Percentiles rank a stretch among this genome's conserved stretches.
phyloP scores from a whole-genome alignment of 1,284 basidiomycete species.

The Athelia psychrophila region DNA sequence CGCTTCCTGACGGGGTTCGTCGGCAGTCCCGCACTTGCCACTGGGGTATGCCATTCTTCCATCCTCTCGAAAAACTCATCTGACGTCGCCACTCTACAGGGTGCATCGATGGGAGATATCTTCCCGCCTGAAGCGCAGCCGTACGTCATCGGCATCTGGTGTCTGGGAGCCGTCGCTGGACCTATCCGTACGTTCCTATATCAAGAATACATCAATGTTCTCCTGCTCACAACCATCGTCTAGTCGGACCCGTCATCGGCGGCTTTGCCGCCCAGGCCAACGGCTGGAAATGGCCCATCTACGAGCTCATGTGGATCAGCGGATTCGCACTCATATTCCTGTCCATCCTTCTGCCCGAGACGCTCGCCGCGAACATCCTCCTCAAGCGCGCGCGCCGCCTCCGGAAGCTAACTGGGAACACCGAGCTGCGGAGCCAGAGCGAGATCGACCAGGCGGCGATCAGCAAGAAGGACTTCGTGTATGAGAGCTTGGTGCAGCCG shows the following conservation, averaged over 20 bases:
- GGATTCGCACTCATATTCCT: slow-evolving; percentile 34
- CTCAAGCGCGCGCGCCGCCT: slow-evolving; percentile 24
- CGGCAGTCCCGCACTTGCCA: slow-evolving; percentile 33
- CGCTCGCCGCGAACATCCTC: slow-evolving; percentile 41
- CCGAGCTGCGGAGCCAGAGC: slow-evolving; percentile 19
- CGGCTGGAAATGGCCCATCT: slow-evolving; percentile 52
- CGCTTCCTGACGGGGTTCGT: slow-evolving; percentile 64
- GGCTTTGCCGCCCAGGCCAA: slow-evolving; percentile 34
- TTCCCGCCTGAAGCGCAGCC: slow-evolving; percentile 38
- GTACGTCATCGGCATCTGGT: slow-evolving; percentile 55
- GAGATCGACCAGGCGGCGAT: slow-evolving; percentile 24
- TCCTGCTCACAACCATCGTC: not conserved
- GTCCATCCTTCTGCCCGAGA: slow-evolving; percentile 50
- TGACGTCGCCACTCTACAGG: slow-evolving; percentile 4
- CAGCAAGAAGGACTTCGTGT: slow-evolving; percentile 14
- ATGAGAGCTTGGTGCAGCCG: slow-evolving; percentile 33
- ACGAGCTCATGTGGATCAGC: slow-evolving; percentile 50
- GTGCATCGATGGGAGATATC: slow-evolving; percentile 21
- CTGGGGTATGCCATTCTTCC: slow-evolving; percentile 14
- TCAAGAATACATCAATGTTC: not conserved
- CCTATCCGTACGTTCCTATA: slow-evolving; percentile 25
- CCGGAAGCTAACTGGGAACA: slow-evolving; percentile 25
- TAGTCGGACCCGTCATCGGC: slow-evolving; percentile 46
- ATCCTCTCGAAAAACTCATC: not conserved
- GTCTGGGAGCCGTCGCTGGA: slow-evolving; percentile 53